Base-by-base conservation (phyloP, 768 basidiomycete species). In the Boletus vermiculosoides region DNA sequence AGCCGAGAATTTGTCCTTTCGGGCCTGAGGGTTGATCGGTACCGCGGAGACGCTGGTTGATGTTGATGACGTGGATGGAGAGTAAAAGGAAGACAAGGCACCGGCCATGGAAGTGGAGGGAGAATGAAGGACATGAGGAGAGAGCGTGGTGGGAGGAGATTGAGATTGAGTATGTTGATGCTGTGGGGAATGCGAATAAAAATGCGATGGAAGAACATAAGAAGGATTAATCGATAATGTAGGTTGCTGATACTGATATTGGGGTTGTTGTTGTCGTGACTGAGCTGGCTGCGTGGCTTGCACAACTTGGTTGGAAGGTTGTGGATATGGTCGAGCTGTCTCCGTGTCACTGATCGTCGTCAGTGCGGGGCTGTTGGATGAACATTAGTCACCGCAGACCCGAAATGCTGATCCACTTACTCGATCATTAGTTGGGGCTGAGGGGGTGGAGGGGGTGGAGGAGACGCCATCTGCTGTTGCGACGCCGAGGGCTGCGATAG, bases 91-190 rank as follows among this genome's bases (percentile, higher is more conserved):
- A 56, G 70, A 73, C n/a, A 76, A 58, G 31, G 63, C 16, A 25
- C 71, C 55, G 8, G 73, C 60, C 52, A 72, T 77, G 30, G 71
- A 56, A 50, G 66, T 56, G 39, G 82, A 76, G 2, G 86, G 80
- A 7, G 84, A 77, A 65, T 87, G 87, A 39, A 91, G 78, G 45
- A 82, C 83, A 62, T 86, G 85, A 10, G 88, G 88, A 2, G 87
- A 84, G 36, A 89, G 80, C 4, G 85, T 89, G 60, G 83, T 75
- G 67, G 87, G 87, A 37, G 76, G 76, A 18, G 66, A 64, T 55
- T 63, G 70, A 25, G 73, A 51, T 55, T 69, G 71, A 33, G 66
- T 56, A 37, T 63, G 67, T 39, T 60, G 66, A 58, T 69, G 67
- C 52, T 70, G 68, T 45, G 65, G 46, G 34, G 73, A 60, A 61